phyloP scores from a whole-genome alignment of 768 basidiomycete species.

The Russula brevipes region DNA sequence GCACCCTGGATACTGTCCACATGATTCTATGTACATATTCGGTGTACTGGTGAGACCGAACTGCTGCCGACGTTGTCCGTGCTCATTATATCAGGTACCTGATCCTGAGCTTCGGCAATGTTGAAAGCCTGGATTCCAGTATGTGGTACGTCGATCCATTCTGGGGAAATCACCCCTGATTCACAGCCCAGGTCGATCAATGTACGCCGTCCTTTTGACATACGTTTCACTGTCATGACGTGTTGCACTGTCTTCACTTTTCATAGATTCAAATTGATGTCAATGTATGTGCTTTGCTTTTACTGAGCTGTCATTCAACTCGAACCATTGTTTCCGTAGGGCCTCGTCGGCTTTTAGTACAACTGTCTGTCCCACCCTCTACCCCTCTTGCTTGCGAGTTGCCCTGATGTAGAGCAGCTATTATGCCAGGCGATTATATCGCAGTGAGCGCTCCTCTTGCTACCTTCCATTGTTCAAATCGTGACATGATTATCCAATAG shows the following conservation, averaged over 20 bases:
- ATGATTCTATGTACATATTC: conserved; percentile 41
- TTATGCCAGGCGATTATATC: conserved; percentile 10
- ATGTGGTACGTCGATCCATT: conserved; percentile 37
- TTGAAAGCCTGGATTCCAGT: conserved; percentile 34
- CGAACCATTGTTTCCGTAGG: not conserved
- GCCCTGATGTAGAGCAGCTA: not conserved
- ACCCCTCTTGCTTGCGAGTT: not conserved
- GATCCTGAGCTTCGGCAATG: conserved; percentile 41
- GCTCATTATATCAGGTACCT: conserved; percentile 38
- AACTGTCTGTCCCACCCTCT: not conserved
- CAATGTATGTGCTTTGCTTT: not conserved
- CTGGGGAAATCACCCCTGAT: not conserved
- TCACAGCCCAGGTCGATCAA: conserved; percentile 21
- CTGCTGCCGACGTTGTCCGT: not conserved
- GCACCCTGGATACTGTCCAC: conserved; percentile 43
- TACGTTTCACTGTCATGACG: conserved; percentile 26
- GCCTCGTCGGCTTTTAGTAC: not conserved
- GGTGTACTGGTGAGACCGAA: conserved; percentile 41
- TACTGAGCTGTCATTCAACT: not conserved
- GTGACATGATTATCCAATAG: not conserved
- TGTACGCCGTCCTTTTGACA: conserved; percentile 18
- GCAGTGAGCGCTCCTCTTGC: not conserved
- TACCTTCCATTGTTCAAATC: not conserved
- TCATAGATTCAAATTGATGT: not conserved
- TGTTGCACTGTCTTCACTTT: not conserved